Evolutionary conservation across 768 basidiomycete species (phyloP), one percentile per base, ranked within the genome.

Genomic region (Albatrellus ellisii): DNA sequence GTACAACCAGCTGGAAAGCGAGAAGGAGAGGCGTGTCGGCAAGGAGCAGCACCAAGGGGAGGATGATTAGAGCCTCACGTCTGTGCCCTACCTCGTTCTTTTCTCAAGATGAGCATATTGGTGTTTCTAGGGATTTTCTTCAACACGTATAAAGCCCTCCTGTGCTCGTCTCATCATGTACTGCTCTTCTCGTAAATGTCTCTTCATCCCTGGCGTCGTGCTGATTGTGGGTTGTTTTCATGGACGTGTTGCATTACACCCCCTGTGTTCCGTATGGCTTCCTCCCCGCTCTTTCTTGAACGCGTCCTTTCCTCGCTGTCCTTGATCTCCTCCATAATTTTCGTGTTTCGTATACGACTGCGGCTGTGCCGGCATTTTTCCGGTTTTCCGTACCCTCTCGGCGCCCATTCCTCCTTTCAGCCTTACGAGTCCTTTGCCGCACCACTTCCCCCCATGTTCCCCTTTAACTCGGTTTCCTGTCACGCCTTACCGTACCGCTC

Each of bases 1-100:
- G 47, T 99, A 98, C 66, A 91, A 94, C 56, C 94, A 95, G 59
- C 68, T 94, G 48, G 92, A 95, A 66, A 90, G 79, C 58, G 89
- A 92, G 74, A 94, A 94, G 67, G 88, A 92, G 66, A 74, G 90
- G 62, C 73, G 90, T 54, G 85, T 91, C 44, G 85, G 85, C 42
- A 70, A 81, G 50, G 87, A 89, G 59, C 73, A 79, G 48, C 77
- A 83, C 54, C 50, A 43, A 28, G 79, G 84, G 55, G 78, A 84
- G 61, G n/a, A n/a, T n/a, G n/a, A n/a, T n/a, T n/a, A n/a, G 69
- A 77, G 46, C 56, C 42, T 45, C 59, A 61, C 50, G 56, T 43
- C 29, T 51, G 27, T 38, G 33, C 42, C 31, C 12, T 24, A 31
- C 17, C 26, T 41, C 47, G 36, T 45, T 21, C 20, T 36, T 39